phyloP scores from a whole-genome alignment of 768 basidiomycete species.

The Lactarius quietus region DNA sequence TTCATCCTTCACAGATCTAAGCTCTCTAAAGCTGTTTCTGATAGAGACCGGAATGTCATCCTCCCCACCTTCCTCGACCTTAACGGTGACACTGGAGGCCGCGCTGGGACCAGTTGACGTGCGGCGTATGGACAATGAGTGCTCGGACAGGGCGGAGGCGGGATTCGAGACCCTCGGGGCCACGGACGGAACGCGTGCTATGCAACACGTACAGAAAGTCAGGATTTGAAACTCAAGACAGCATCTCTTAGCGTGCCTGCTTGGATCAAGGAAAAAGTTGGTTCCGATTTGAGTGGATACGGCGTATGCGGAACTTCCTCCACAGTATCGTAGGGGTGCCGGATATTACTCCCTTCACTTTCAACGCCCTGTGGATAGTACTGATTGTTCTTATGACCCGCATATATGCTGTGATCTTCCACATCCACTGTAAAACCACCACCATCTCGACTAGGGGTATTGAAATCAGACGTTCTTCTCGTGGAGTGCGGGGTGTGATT shows the following conservation, averaged over 20 bases:
- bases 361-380: constrained; percentile 12
- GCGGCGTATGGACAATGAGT: background rate
- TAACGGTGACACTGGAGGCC: background rate
- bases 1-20: constrained; percentile 21
- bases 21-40: constrained; percentile 21
- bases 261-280: background rate
- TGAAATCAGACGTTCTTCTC: constrained; percentile 7
- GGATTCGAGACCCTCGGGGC: background rate
- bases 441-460: background rate
- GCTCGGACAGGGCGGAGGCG: background rate
- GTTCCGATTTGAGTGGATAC: background rate
- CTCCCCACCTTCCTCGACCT: constrained; percentile 13
- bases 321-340: background rate
- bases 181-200: background rate
- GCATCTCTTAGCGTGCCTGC: constrained; percentile 5
- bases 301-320: background rate
- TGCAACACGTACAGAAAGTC: background rate
- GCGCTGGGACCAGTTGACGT: background rate
- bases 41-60: constrained; percentile 18
- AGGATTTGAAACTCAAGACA: background rate
- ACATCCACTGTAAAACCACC: background rate
- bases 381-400: background rate
- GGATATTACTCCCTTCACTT: constrained; percentile 2
- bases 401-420: constrained; percentile 18
- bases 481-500: constrained; percentile 2